phyloP scores from a whole-genome alignment of 768 basidiomycete species.

The Clathrus columnatus region DNA sequence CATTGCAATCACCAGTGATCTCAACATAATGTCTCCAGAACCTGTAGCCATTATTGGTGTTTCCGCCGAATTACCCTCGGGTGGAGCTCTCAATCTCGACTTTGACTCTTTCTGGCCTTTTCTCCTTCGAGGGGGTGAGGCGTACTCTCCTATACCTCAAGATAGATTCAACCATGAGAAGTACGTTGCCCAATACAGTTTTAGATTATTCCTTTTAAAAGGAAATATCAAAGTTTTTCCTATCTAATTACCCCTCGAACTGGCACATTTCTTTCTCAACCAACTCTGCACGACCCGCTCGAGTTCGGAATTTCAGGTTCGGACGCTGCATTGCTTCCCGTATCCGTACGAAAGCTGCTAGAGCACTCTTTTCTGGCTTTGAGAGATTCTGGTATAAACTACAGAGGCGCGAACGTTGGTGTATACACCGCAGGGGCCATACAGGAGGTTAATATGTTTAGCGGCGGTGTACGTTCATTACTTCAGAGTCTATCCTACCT shows the following conservation, averaged over 20 bases:
- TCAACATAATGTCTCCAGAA: not conserved
- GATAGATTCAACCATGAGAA: constrained; percentile 26
- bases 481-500: not conserved
- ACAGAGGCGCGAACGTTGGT: constrained; percentile 32
- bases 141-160: constrained; percentile 24
- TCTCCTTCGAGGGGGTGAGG: constrained; percentile 23
- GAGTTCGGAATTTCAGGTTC: constrained; percentile 31
- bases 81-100: constrained; percentile 25
- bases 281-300: constrained; percentile 27
- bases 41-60: constrained; percentile 19
- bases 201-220: not conserved
- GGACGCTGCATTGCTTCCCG: constrained; percentile 27
- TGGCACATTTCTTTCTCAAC: constrained; percentile 31
- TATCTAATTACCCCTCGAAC: constrained; percentile 17
- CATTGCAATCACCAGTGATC: too few relatives aligned
- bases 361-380: constrained; percentile 34
- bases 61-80: constrained; percentile 30
- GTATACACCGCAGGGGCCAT: constrained; percentile 29
- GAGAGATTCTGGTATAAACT: constrained; percentile 40
- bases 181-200: constrained; percentile 17
- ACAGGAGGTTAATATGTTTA: constrained; percentile 18
- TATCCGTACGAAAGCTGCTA: constrained; percentile 28
- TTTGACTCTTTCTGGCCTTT: constrained; percentile 29
- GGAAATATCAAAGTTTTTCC: not conserved
- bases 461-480: constrained; percentile 20